Evolutionary conservation across 73 alveolate genomes (phyloP).

Genomic region (Uronychia setigera): DNA sequence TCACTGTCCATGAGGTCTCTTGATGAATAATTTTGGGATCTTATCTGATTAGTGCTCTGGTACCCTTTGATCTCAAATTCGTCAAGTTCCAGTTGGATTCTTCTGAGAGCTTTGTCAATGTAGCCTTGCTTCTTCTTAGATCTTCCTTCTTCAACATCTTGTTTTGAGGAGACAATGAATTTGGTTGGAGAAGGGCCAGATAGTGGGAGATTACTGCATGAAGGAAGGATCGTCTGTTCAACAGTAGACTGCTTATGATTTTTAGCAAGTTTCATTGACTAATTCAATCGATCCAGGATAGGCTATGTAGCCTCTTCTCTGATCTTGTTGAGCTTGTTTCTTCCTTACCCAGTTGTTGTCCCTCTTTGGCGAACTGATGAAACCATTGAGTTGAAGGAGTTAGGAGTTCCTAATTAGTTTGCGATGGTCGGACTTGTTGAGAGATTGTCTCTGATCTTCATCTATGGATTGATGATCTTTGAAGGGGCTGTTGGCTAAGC

Average conservation of each 20-base stretch:
- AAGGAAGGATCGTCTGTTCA: too few species aligned
- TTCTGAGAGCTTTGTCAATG: not conserved
- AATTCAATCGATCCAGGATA: too few species aligned
- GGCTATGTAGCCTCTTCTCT: too few species aligned
- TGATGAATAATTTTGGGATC: too few species aligned
- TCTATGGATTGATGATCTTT: too few species aligned
- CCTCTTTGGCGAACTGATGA: not conserved
- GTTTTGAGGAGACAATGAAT: not conserved
- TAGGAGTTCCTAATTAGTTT: too few species aligned
- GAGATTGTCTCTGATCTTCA: not conserved
- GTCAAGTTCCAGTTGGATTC: not conserved
- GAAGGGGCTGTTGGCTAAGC: too few species aligned
- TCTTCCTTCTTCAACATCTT: not conserved
- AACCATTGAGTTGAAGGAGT: too few species aligned
- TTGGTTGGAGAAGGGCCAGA: not conserved
- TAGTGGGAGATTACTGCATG: not conserved
- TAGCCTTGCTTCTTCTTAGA: not conserved
- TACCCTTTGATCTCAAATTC: not conserved
- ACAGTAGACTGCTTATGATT: too few species aligned
- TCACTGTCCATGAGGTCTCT: too few species aligned
- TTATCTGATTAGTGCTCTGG: too few species aligned
- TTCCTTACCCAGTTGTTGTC: not conserved
- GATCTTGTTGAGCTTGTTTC: not conserved
- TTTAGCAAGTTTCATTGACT: too few species aligned
- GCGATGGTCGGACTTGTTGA: not conserved